Conservation (phyloP, 2,329 filamentous ascomycete species). For the Zymoseptoria ardabiliae region DNA sequence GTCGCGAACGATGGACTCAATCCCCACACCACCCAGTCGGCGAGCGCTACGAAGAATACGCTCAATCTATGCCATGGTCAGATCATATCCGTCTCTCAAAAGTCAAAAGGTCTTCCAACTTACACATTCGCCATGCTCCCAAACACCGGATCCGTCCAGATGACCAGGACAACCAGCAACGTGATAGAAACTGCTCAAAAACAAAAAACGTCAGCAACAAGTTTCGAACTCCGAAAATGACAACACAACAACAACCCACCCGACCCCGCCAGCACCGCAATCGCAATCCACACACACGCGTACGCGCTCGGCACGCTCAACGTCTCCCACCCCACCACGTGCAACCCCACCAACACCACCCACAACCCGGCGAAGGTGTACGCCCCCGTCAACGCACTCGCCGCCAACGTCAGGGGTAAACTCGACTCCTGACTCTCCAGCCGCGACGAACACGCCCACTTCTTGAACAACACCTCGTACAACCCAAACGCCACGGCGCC, state of each 20-base stretch:
- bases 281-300: conserved; percentile 23
- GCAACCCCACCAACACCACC: conserved; percentile 24
- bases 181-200: too few relatives aligned
- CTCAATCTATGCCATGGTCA: conserved; percentile 22
- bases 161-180: conserved; percentile 25
- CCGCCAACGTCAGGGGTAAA: conserved; percentile 26
- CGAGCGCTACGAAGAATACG: conserved; percentile 28
- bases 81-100: too few relatives aligned
- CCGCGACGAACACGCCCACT: conserved; percentile 26
- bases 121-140: conserved; percentile 29
- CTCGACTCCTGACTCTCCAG: conserved; percentile 20
- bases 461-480: conserved; percentile 31
- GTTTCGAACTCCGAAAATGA: too few relatives aligned
- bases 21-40: conserved; percentile 29
- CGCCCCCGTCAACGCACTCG: conserved; percentile 26
- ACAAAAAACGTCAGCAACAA: too few relatives aligned
- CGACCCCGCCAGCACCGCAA: conserved; percentile 25
- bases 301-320: conserved; percentile 23
- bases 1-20: conserved; percentile 24
- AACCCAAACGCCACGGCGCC: conserved; percentile 29
- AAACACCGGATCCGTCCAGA: conserved; percentile 31
- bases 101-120: too few relatives aligned
- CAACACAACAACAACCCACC: too few relatives aligned
- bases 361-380: conserved; percentile 26
- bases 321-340: conserved; percentile 24